Evolutionary conservation across 352 stramenopile genomes (phyloP).

Genomic region (Globisporangium splendens): DNA sequence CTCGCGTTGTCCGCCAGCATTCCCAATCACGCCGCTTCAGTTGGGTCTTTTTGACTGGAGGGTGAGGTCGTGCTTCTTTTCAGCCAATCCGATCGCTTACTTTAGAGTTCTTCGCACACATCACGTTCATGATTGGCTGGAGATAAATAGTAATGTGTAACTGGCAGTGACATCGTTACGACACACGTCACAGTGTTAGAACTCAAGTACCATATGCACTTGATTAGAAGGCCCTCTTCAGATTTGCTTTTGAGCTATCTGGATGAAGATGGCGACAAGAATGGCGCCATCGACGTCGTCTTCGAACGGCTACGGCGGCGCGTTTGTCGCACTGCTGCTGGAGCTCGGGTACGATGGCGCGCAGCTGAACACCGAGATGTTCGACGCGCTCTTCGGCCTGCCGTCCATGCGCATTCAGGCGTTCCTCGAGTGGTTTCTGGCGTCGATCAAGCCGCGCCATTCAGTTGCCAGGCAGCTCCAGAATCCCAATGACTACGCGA

Average conservation of each 20-base stretch:
- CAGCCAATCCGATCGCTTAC: background rate
- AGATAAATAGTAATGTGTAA: background rate
- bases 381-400: constrained; percentile 35
- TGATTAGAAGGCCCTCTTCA: too few relatives aligned
- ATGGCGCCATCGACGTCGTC: background rate
- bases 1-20: background rate
- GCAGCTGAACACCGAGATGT: constrained; percentile 24
- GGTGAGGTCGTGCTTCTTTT: constrained; percentile 4
- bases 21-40: constrained; percentile 13
- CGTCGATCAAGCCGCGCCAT: constrained; percentile 23
- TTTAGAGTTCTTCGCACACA: too few relatives aligned
- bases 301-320: constrained; percentile 20
- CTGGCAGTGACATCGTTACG: background rate
- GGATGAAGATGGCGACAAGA: background rate
- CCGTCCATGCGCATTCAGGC: constrained; percentile 40
- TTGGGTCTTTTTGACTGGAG: constrained; percentile 12
- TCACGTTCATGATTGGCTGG: constrained; percentile 3
- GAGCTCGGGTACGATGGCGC: constrained; percentile 34
- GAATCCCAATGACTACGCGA: constrained; percentile 18
- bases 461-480: constrained; percentile 23
- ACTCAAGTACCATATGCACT: background rate
- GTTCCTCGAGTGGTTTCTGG: constrained; percentile 42
- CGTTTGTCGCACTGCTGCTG: constrained; percentile 29
- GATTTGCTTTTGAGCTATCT: too few relatives aligned
- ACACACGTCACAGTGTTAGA: constrained; percentile 4